Evolutionary conservation across 2,329 filamentous ascomycete species (phyloP).

Genomic region (Penicillium brevicompactum): DNA sequence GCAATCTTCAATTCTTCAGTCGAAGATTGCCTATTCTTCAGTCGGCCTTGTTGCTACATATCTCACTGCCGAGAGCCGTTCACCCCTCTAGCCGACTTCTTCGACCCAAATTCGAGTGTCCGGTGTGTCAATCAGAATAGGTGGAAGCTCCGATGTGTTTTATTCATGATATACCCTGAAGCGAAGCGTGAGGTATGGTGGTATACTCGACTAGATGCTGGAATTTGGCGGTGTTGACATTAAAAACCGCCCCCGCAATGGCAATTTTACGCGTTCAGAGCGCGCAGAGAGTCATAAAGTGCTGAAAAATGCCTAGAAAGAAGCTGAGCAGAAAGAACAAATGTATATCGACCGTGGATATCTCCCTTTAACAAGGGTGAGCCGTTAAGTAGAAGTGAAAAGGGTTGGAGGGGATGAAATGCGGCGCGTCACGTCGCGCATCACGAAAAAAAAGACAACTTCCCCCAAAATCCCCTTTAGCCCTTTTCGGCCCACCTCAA

Average conservation of each 20-base stretch:
- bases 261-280: background rate
- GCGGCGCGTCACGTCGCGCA: constrained; percentile 29
- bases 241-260: background rate
- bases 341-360: background rate
- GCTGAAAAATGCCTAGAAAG: background rate
- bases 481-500: constrained; percentile 15
- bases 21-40: too few species aligned
- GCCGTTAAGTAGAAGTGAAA: background rate
- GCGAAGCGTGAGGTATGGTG: background rate
- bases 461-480: constrained; percentile 21
- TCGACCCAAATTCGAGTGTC: background rate
- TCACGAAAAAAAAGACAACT: constrained; percentile 22
- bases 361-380: background rate
- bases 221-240: background rate
- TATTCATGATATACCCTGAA: background rate
- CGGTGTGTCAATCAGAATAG: background rate
- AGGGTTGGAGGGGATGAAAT: constrained; percentile 5
- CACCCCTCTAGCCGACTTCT: background rate
- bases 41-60: background rate
- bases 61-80: background rate
- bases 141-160: background rate
- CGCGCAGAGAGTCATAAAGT: background rate
- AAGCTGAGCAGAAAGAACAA: background rate
- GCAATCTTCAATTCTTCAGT: background rate
- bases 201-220: background rate